Evolutionary conservation across 225 moss, liverwort and hornwort genomes (phyloP), one percentile per base, ranked within the genome.

Genomic region (Physcomitrium patens): DNA sequence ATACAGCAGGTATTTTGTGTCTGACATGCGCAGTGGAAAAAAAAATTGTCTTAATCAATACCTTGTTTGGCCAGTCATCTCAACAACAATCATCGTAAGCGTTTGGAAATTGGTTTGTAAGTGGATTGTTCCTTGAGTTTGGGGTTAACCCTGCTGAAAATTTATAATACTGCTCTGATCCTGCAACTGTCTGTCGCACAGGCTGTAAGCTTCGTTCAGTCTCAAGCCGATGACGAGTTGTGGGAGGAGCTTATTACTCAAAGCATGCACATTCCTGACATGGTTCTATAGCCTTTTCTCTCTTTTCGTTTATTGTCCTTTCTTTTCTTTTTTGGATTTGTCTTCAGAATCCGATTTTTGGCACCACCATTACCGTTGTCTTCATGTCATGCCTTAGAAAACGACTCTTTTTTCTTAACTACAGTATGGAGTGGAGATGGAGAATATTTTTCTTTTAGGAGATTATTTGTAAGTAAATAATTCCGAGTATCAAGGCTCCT

Each of bases 191-290:
- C 12, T 78, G 51, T 72, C 60, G 50, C 53, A 58, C 86, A 99
- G 97, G 99, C 99, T 65, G 89, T 99, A 53, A 86, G 84, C 67
- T 99, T 99, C 78, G 87, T 99, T 51, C 80, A 88, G 77, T 82
- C 93, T 18, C 99, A 99, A 85, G 93, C 93, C 78, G 99, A 99
- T 63, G 93, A 93, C 63, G 99, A 99, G 63, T 69, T 99, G 64
- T 99, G 99, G 99, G 99, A 93, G 78, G 99, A 91, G 80, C 99
- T 99, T 76, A 91, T 99, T 72, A 93, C 86, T 78, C 93, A 90
- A 85, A 95, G 95, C 81, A 76, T 99, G 84, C 91, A 88, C 76
- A 93, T 93, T 78, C 93, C 99, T 65, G 99, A 95, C 52, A 89
- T 99, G 95, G 99, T 99, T 88, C 45, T 65, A 10, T 20, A 24